A percentile compares a stretch with the other conserved stretches of the same genome.
These are phyloP conservation scores for Mycena olivaceomarginata DNA, from an alignment of 768 basidiomycete genomes.

Conservation along the genomic window DNA sequence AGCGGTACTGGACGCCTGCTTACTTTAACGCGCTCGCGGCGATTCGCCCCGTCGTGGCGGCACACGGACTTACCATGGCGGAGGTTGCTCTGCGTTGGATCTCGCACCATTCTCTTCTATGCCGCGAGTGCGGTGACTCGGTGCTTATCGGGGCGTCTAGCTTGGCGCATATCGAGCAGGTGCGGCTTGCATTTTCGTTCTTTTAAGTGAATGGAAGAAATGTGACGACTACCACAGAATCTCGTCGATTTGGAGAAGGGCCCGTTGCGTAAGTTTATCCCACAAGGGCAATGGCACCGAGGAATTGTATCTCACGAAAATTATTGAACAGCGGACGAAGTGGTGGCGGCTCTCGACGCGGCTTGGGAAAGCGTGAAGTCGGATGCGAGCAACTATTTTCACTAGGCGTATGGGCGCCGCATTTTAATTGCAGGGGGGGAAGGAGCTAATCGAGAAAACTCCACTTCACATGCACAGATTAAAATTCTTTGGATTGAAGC, in stretches of 20 bases:
- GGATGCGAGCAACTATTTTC: background rate
- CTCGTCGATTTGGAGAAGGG: constrained; percentile 52
- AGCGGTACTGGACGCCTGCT: constrained; percentile 71
- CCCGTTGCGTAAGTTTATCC: constrained; percentile 44
- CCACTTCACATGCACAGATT: no score
- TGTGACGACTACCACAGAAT: constrained; percentile 36
- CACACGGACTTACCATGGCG: constrained; percentile 66
- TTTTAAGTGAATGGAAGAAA: background rate
- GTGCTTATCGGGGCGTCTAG: constrained; percentile 18
- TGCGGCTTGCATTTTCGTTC: background rate
- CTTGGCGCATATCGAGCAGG: constrained; percentile 16
- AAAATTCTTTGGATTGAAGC: no score
- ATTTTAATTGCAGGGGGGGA: no score
- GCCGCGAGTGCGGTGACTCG: constrained; percentile 18
- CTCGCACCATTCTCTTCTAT: constrained; percentile 66
- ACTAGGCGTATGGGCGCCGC: background rate
- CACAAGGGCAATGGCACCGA: no score
- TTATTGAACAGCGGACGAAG: constrained; percentile 26
- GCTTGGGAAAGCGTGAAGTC: constrained; percentile 16
- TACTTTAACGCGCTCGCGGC: constrained; percentile 70
- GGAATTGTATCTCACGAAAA: background rate
- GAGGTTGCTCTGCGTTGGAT: constrained; percentile 78
- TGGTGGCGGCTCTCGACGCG: constrained; percentile 11
- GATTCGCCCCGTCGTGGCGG: constrained; percentile 65
- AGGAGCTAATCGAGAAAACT: no score